These are phyloP conservation scores for Scheffersomyces amazonensis DNA, from an alignment of 805 yeast genomes.

Conservation along the genomic window DNA sequence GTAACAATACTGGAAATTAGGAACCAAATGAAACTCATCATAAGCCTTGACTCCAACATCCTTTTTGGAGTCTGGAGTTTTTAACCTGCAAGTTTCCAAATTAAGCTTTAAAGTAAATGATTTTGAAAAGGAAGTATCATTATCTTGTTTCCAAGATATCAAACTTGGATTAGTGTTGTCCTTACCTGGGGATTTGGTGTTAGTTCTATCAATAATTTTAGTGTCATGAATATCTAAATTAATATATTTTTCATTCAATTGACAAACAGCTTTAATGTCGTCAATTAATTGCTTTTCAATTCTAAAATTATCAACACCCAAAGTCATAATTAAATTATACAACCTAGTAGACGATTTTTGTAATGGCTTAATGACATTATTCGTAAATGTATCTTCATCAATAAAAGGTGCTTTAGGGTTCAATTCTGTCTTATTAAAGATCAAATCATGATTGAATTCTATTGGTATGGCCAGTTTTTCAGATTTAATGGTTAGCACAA, in stretches of 20 bases:
- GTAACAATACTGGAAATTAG: slow-evolving; percentile 36
- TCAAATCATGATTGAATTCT: slow-evolving; percentile 34
- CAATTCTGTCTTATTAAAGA: slow-evolving; percentile 19
- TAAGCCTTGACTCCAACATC: slow-evolving; percentile 7
- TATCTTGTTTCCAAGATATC: slow-evolving; percentile 9
- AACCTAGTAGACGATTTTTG: slow-evolving; percentile 16
- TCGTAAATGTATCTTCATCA: slow-evolving; percentile 21
- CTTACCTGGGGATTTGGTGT: not conserved
- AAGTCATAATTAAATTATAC: slow-evolving; percentile 10
- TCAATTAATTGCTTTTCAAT: slow-evolving; percentile 26
- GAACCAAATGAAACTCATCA: slow-evolving; percentile 30
- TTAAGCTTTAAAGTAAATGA: slow-evolving; percentile 13
- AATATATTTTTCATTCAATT: slow-evolving; percentile 21
- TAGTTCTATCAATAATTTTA: slow-evolving; percentile 6
- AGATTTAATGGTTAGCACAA: slow-evolving; percentile 29
- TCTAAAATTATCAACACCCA: slow-evolving; percentile 23
- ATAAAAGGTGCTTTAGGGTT: slow-evolving; percentile 5
- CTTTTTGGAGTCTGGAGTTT: slow-evolving; percentile 9
- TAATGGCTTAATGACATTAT: slow-evolving; percentile 21
- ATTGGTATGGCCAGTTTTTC: slow-evolving; percentile 33
- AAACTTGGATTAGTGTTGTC: slow-evolving; percentile 1
- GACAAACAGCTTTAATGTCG: slow-evolving; percentile 27
- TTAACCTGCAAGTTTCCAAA: slow-evolving; percentile 9
- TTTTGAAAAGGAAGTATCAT: slow-evolving; percentile 1
- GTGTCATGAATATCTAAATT: slow-evolving; percentile 19